These are phyloP conservation scores for Aureobasidium lini DNA, from an alignment of 2,329 filamentous ascomycete species.

Conservation along the genomic window DNA sequence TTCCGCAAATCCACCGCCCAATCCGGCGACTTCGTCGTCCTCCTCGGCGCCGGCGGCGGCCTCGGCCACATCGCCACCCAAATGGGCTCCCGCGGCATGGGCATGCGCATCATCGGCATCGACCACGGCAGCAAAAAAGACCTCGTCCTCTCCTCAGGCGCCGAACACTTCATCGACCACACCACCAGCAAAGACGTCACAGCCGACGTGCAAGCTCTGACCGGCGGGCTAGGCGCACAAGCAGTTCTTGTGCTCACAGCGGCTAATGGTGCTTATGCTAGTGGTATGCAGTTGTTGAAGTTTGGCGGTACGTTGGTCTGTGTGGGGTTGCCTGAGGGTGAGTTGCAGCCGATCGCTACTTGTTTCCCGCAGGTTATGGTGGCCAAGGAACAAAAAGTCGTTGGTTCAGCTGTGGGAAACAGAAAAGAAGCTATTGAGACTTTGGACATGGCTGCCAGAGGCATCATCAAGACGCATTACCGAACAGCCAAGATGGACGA, in stretches of 20 bases:
- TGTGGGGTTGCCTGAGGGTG: conserved; percentile 42
- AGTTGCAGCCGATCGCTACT: conserved; percentile 36
- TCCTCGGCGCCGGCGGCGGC: conserved; percentile 32
- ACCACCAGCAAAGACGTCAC: conserved; percentile 45
- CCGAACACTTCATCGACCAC: conserved; percentile 59
- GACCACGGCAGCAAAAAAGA: conserved; percentile 59
- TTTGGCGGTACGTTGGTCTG: conserved; percentile 40
- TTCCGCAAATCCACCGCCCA: conserved; percentile 54
- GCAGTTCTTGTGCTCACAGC: conserved; percentile 51
- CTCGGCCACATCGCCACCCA: conserved; percentile 59
- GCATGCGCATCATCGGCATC: conserved; percentile 57
- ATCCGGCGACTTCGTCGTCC: conserved; percentile 53
- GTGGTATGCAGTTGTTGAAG: conserved; percentile 33
- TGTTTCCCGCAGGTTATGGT: conserved; percentile 36
- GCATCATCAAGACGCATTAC: conserved; percentile 42
- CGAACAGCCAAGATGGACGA: conserved; percentile 40
- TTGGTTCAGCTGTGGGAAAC: conserved; percentile 40
- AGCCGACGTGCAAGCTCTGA: conserved; percentile 49
- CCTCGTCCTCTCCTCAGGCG: conserved; percentile 52
- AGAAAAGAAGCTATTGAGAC: conserved; percentile 43
- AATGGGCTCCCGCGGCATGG: conserved; percentile 53
- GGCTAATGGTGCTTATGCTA: conserved; percentile 40
- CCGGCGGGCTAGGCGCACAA: conserved; percentile 52
- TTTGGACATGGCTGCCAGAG: conserved; percentile 37
- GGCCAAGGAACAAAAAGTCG: conserved; percentile 35